Percentiles rank a stretch among this genome's conserved stretches.
Evolutionary conservation across 345 rosid species (phyloP).

Genomic region (Murraya koenigii): DNA sequence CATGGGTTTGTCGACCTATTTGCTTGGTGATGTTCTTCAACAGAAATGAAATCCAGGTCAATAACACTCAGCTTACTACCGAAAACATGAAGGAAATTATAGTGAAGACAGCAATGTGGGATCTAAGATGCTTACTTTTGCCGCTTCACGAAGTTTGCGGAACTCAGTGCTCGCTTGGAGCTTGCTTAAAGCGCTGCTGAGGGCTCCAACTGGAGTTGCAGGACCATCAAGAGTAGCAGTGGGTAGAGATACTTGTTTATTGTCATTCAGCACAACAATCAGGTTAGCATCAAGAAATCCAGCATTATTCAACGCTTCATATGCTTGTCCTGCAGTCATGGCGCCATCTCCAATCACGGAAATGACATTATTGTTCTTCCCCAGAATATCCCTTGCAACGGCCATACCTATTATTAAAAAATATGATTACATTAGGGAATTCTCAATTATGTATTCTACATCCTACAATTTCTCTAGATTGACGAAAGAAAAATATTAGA

Average conservation of each 20-base stretch:
- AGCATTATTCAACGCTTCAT: constrained; percentile 75
- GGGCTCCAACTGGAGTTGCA: constrained; percentile 72
- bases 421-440: neutral
- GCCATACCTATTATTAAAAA: constrained; percentile 53
- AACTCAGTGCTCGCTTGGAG: constrained; percentile 61
- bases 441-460: neutral
- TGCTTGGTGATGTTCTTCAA: constrained; percentile 54
- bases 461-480: neutral
- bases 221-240: constrained; percentile 80
- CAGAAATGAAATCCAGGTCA: constrained; percentile 14
- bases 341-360: constrained; percentile 82
- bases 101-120: neutral
- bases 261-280: constrained; percentile 59
- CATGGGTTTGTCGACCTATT: constrained; percentile 48
- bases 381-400: constrained; percentile 58
- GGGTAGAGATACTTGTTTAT: constrained; percentile 73
- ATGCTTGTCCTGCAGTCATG: constrained; percentile 80
- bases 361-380: constrained; percentile 57
- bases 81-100: neutral
- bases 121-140: constrained; percentile 37
- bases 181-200: constrained; percentile 49
- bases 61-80: neutral
- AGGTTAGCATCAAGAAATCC: constrained; percentile 63
- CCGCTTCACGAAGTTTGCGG: constrained; percentile 68
- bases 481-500: neutral